Conservation (phyloP, 148 eudicot species). For the Mesembryanthemum crystallinum region DNA sequence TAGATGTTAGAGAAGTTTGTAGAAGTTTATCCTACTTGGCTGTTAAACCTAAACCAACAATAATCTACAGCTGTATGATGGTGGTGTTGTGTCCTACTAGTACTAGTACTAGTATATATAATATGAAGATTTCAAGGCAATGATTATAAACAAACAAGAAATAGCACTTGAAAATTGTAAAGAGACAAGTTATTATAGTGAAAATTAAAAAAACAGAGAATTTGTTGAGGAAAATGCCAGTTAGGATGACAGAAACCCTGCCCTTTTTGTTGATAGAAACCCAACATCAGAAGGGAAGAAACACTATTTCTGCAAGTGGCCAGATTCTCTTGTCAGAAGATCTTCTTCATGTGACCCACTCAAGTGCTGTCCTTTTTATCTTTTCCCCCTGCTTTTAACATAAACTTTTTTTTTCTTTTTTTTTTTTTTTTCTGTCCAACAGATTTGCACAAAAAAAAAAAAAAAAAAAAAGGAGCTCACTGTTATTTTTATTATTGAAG, state of each 20-base stretch:
- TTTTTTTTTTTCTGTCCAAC: too few species aligned
- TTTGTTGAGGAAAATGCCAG: slow-evolving; percentile 18
- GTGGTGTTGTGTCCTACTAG: not conserved
- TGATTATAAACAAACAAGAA: slow-evolving; percentile 11
- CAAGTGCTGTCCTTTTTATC: slow-evolving; percentile 8
- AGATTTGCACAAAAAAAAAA: too few species aligned
- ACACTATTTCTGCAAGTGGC: slow-evolving; percentile 39
- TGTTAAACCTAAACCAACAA: slow-evolving; percentile 7
- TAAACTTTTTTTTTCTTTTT: too few species aligned
- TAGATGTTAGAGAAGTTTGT: too few species aligned
- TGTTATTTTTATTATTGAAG: too few species aligned
- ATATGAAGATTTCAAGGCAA: not conserved
- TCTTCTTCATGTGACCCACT: slow-evolving; percentile 47
- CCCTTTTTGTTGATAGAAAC: slow-evolving; percentile 31
- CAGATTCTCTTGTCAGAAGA: slow-evolving; percentile 67
- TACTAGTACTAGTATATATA: not conserved
- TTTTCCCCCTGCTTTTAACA: not conserved
- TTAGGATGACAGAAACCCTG: slow-evolving; percentile 18
- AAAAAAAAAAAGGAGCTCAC: too few species aligned
- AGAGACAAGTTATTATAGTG: not conserved
- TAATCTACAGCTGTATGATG: slow-evolving; percentile 21
- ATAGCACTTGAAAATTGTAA: not conserved
- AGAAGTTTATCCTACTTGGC: too few species aligned
- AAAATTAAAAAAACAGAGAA: not conserved
- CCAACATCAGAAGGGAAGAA: slow-evolving; percentile 33